Evolutionary conservation across 2,329 filamentous ascomycete species (phyloP), one percentile per base, ranked within the genome.

Genomic region (Penicillium freii): DNA sequence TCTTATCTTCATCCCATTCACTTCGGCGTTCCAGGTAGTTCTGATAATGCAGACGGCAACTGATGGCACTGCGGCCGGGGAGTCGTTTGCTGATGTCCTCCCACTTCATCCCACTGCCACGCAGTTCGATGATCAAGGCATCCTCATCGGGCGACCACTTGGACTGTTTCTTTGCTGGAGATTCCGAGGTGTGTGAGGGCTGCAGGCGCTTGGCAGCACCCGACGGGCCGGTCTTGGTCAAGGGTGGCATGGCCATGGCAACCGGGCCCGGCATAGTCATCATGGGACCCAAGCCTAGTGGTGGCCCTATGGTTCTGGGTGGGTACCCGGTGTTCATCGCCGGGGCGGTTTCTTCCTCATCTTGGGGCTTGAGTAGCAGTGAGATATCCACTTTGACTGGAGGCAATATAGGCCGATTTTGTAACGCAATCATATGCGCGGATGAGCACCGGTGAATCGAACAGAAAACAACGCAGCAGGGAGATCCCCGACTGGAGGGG

Each of bases 81-180:
- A 97, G 80, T 54, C 88, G 85, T 78, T 93, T 95, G 61, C 91
- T 95, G 68, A 97, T 97, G 75, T 97, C 93, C 72, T 97, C 93
- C 94, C 93, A 97, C 73, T 97, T 97, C 91, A 97, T 96, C 9
- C 91, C 90, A 66, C 87, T 87, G 38, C 91, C 91, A 57, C 93
- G 86, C 61, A 97, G 84, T 73, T 95, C 90, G 68, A 97, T 96
- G 67, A 96, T 96, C 48, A 94, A 80, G n/a, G 89, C 86, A 75
- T 97, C 92, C 74, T 97, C 93, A 61, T 97, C 91, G 0, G 89
- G 82, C 5, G 91, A 95, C 94, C 94, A 97, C 76, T 97, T 97
- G 71, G 91, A 96, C 75, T 97, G 92, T 77, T 93, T 95, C 80
- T 94, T 96, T 34, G 91, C 90, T 21, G 90, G 91, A 38, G 87